phyloP scores from a whole-genome alignment of 768 basidiomycete genomes.

The Chalciporus sphaerocephalus region DNA sequence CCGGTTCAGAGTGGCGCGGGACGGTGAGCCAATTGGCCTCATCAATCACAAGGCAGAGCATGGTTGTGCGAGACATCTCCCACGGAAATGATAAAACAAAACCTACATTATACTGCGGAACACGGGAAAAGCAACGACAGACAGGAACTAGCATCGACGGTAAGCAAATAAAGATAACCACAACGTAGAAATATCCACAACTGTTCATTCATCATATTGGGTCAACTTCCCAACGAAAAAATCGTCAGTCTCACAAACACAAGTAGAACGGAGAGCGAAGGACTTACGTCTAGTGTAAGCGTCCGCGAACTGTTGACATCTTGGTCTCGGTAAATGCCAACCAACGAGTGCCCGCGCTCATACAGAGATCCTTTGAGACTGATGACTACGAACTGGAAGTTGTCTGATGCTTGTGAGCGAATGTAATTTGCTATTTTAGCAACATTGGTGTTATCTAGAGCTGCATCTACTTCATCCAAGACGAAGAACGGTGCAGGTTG shows the following conservation, averaged over 20 bases:
- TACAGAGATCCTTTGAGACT: conserved; percentile 92
- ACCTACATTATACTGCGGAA: conserved; percentile 1
- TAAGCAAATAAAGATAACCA: conserved; percentile 26
- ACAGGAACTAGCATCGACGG: conserved; percentile 5
- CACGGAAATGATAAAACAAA: neutral
- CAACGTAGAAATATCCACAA: conserved; percentile 1
- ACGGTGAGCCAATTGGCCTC: no score
- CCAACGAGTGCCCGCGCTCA: conserved; percentile 83
- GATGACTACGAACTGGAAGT: conserved; percentile 96
- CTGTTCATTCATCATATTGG: conserved; percentile 25
- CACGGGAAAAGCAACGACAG: neutral
- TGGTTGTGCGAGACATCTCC: neutral
- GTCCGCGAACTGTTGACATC: conserved; percentile 90
- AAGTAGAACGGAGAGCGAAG: neutral
- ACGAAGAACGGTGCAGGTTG: conserved; percentile 98
- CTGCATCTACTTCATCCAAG: conserved; percentile 97
- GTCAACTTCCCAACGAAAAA: conserved; percentile 25
- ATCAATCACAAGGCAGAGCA: no score
- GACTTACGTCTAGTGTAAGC: conserved; percentile 81
- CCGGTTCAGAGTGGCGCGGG: no score
- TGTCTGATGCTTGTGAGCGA: conserved; percentile 71
- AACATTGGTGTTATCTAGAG: conserved; percentile 97
- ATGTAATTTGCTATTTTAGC: conserved; percentile 95
- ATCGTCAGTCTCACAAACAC: conserved; percentile 6
- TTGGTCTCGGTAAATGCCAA: conserved; percentile 93